These are phyloP conservation scores for Marsdenia floribunda DNA, from an alignment of 257 asterid species.

Conservation along the genomic window DNA sequence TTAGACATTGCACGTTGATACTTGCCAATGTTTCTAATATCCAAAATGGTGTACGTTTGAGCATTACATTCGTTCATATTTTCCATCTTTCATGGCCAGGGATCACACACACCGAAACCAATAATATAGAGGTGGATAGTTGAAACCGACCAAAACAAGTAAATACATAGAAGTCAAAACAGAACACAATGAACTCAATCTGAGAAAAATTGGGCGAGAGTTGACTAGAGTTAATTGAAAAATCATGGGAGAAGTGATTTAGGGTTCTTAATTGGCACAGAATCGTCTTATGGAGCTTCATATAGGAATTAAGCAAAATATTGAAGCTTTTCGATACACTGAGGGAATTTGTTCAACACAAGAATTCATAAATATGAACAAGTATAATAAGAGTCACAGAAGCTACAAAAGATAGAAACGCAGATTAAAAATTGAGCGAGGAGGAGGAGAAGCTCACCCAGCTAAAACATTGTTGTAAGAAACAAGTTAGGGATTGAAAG, in stretches of 20 bases:
- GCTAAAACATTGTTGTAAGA: slow-evolving; percentile 9
- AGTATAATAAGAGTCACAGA: background rate
- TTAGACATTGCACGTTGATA: background rate
- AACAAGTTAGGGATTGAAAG: slow-evolving; percentile 3
- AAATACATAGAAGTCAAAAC: background rate
- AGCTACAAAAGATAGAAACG: background rate
- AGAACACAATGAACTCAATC: background rate
- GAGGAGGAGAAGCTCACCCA: slow-evolving; percentile 6
- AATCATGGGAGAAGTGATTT: background rate
- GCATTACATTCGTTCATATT: background rate
- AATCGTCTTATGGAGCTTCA: background rate
- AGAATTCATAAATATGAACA: background rate
- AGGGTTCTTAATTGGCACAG: background rate
- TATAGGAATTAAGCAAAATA: background rate
- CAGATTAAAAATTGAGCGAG: background rate
- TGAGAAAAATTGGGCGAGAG: background rate
- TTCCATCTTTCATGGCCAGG: background rate
- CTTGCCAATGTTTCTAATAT: background rate
- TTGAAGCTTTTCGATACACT: background rate
- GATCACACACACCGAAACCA: background rate
- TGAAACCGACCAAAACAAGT: background rate
- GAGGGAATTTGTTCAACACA: background rate
- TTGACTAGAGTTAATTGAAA: background rate
- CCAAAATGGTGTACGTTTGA: background rate
- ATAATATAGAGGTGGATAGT: background rate